phyloP scores from a whole-genome alignment of 306 rosid species.

The Arachis hypogaea region DNA sequence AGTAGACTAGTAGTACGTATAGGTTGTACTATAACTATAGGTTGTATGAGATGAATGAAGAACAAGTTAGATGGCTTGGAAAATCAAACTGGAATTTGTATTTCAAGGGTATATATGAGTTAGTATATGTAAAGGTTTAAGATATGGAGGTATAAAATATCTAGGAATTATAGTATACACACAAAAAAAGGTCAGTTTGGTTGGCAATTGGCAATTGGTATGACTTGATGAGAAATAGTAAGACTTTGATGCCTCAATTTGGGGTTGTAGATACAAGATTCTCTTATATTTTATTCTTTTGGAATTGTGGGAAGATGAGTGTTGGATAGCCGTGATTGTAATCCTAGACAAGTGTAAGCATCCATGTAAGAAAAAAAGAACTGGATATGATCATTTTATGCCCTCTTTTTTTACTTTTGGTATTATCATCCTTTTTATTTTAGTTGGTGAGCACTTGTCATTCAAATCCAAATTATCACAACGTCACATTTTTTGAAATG shows the following conservation, averaged over 20 bases:
- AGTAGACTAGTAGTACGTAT: too few species aligned
- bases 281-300: background rate
- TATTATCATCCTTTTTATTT: too few species aligned
- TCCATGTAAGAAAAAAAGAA: background rate
- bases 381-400: too few species aligned
- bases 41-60: background rate
- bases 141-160: background rate
- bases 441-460: too few species aligned
- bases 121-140: background rate
- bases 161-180: background rate
- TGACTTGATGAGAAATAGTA: background rate
- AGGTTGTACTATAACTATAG: background rate
- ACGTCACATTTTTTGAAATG: background rate
- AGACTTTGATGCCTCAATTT: background rate
- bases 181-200: background rate
- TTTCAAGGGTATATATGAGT: too few species aligned
- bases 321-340: constrained; percentile 6
- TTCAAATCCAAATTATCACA: background rate
- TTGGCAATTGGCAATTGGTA: background rate
- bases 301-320: background rate
- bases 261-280: background rate
- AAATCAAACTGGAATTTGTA: too few species aligned
- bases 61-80: background rate
- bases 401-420: too few species aligned
- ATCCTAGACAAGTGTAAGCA: background rate